These are phyloP conservation scores for Rhodotorula paludigena DNA, from an alignment of 768 basidiomycete species.

Conservation along the genomic window DNA sequence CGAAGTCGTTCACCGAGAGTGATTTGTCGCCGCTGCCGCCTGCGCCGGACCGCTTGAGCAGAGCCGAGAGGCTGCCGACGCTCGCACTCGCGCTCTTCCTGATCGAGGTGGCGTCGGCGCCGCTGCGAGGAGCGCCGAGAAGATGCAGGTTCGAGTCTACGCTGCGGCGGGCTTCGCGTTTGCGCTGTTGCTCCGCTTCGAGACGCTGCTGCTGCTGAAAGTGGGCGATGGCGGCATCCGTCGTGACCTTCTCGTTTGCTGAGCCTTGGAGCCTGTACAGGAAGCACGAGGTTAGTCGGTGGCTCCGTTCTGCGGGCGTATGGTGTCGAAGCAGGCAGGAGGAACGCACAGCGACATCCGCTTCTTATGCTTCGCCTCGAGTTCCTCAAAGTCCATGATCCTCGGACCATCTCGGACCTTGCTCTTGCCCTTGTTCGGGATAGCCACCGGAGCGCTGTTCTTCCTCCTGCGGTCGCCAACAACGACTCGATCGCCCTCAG, in stretches of 20 bases:
- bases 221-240: conserved; percentile 5
- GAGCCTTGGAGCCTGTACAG: conserved; percentile 14
- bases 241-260: conserved; percentile 10
- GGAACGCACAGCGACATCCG: conserved; percentile 24
- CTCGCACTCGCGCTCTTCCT: conserved; percentile 1
- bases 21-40: neutral
- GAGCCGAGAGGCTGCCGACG: conserved; percentile 4
- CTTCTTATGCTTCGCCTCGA: conserved; percentile 31
- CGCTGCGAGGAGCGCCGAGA: neutral
- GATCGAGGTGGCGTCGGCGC: neutral
- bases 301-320: neutral
- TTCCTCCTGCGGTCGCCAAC: conserved; percentile 16
- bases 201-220: neutral
- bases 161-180: conserved; percentile 6
- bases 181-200: conserved; percentile 11
- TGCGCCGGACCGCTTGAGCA: conserved; percentile 3
- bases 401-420: conserved; percentile 2
- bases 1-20: too few relatives aligned
- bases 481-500: conserved; percentile 8
- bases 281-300: neutral
- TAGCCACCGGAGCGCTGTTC: neutral
- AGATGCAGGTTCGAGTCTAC: conserved; percentile 4
- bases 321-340: neutral
- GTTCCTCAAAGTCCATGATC: conserved; percentile 33
- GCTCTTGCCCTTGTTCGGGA: neutral